Evolutionary conservation across 768 basidiomycete genomes (phyloP), one percentile per base, ranked within the genome.

Genomic region (Candolleomyces efflorescens): DNA sequence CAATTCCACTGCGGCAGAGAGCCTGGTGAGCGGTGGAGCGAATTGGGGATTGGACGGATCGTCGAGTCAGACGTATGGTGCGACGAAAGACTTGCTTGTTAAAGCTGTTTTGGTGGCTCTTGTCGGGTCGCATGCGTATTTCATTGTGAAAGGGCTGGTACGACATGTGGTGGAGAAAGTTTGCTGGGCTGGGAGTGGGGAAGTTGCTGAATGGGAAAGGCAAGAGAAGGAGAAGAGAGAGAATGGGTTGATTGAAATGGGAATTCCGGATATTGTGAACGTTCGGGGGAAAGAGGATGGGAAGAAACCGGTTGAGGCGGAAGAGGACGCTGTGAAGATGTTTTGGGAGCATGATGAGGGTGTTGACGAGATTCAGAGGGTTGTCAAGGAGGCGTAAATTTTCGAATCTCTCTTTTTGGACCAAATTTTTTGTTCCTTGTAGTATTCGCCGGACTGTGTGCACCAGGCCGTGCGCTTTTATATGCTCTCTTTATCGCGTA

Each of bases 81-180:
- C 77, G 11, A 81, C 75, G 37, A 73, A 74, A 59, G 77, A 81
- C 46, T 64, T 87, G 9, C 71, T 92, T 7, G 60, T 86, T 57
- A 84, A 84, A 32, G 86, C 90, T 2, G 70, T 86, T 9, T 70
- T 92, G 18, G 75, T 96, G 43, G 90, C 93, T 1, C 80, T 98
- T 41, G 80, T 83, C 3, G 86, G 93, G n/a, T 90, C 87, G 46
- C 96, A 98, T 69, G 88, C 81, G n/a, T 96, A 87, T 72, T 75
- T 94, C 57, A 60, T 93, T 38, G 65, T 91, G 46, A 81, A 86
- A 12, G 75, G 74, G 4, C 58, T 79, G 13, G 82, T 93, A 38
- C 75, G 89, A 20, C 89, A 86, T 63, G 64, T 92, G 27, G 77
- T 94, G 20, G 86, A 90, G 70, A 79, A 84, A 64, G 71, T 87